phyloP scores from a whole-genome alignment of 371 early-diverging fungal species.

The Mucor piriformis region DNA sequence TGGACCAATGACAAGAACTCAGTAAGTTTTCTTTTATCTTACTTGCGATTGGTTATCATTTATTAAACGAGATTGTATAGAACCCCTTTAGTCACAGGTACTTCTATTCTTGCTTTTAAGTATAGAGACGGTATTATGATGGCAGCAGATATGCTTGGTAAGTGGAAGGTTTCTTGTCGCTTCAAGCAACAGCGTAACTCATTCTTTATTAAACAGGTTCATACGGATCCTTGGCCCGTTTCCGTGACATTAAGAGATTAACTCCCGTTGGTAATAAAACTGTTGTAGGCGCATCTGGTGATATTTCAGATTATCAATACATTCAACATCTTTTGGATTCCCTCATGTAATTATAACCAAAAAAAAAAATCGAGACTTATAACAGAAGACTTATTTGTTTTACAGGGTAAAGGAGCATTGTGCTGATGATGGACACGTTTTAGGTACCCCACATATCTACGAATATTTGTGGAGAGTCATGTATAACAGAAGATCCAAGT shows the following conservation, averaged over 20 bases:
- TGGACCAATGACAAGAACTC: conserved; percentile 64
- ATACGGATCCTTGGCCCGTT: conserved; percentile 95
- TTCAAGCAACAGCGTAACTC: neutral
- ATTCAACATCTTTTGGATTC: conserved; percentile 84
- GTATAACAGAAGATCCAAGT: conserved; percentile 92
- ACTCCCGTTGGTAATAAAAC: conserved; percentile 82
- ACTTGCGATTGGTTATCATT: neutral
- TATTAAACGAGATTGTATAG: conserved; percentile 37
- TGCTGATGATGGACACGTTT: conserved; percentile 87
- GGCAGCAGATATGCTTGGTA: conserved; percentile 94
- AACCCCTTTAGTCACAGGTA: conserved; percentile 93
- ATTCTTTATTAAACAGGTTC: conserved; percentile 65
- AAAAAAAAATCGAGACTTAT: neutral
- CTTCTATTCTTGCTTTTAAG: conserved; percentile 94
- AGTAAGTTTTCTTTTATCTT: conserved; percentile 39
- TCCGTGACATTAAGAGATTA: conserved; percentile 90
- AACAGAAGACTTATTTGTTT: neutral
- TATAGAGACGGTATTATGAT: conserved; percentile 98
- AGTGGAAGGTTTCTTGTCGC: neutral
- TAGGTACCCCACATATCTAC: conserved; percentile 86
- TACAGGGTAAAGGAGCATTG: conserved; percentile 84
- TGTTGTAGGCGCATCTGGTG: conserved; percentile 92
- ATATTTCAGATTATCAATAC: conserved; percentile 94
- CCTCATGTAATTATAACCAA: conserved; percentile 65
- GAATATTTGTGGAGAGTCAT: conserved; percentile 91